These are phyloP conservation scores for Plectosphaerella cucumerina DNA, from an alignment of 2,329 filamentous ascomycete genomes.

Conservation along the genomic window DNA sequence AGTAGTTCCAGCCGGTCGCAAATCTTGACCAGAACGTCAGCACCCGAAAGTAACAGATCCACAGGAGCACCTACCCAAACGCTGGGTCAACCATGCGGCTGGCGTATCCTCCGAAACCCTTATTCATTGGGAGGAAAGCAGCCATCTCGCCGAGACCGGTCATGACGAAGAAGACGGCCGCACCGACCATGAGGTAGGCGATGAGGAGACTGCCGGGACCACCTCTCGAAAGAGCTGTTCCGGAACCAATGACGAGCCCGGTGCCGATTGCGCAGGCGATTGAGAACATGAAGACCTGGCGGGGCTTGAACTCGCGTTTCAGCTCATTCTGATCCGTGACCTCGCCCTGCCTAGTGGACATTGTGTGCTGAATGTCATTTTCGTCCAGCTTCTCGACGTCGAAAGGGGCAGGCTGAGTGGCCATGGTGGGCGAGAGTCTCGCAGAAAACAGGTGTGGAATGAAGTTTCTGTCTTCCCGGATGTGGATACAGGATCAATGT, in stretches of 20 bases:
- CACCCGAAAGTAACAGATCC: not conserved
- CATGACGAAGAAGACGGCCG: conserved; percentile 56
- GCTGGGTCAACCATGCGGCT: conserved; percentile 24
- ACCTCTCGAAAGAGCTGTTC: conserved; percentile 41
- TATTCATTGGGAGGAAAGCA: conserved; percentile 19
- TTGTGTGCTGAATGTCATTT: not conserved
- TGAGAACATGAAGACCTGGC: conserved; percentile 30
- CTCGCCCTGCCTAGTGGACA: not conserved
- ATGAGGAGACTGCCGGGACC: conserved; percentile 37
- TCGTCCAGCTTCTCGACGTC: not conserved
- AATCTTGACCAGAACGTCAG: conserved; percentile 19
- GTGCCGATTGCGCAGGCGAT: conserved; percentile 32
- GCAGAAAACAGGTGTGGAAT: no score
- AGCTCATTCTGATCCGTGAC: not conserved
- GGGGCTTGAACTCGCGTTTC: conserved; percentile 17
- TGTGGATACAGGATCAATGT: not conserved
- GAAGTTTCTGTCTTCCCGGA: not conserved
- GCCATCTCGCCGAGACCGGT: conserved; percentile 31
- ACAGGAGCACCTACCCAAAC: conserved; percentile 16
- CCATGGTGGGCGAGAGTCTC: not conserved
- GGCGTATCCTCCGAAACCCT: conserved; percentile 23
- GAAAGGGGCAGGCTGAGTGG: not conserved
- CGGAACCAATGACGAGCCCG: conserved; percentile 47
- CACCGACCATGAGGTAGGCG: conserved; percentile 35
- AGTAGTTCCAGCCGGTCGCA: conserved; percentile 43